A percentile compares a stretch with the other conserved stretches of the same genome.
Conservation (phyloP, 768 basidiomycete species). For the Boletus tylopilopsis region DNA sequence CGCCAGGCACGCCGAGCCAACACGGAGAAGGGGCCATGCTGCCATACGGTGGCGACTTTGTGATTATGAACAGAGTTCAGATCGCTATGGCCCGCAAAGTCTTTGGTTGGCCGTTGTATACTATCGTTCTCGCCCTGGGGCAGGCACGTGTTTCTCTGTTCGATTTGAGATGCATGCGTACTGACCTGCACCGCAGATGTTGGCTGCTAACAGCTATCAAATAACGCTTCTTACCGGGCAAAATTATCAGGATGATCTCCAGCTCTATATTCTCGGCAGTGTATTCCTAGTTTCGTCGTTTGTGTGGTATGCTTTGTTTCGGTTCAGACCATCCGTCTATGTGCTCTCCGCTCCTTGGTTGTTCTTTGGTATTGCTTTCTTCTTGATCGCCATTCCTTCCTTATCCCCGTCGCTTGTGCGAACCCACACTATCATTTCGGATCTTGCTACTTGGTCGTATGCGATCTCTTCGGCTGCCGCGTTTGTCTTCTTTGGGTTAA, state of each 20-base stretch:
- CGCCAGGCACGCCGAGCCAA: constrained; percentile 45
- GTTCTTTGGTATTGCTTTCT: constrained; percentile 88
- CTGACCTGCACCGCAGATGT: constrained; percentile 47
- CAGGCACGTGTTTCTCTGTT: constrained; percentile 48
- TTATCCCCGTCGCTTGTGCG: constrained; percentile 53
- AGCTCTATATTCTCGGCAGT: constrained; percentile 87
- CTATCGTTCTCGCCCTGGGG: constrained; percentile 81
- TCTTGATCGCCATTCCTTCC: constrained; percentile 87
- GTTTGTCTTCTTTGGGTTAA: constrained; percentile 91
- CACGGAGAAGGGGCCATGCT: constrained; percentile 45
- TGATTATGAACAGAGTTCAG: constrained; percentile 81
- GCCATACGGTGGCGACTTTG: constrained; percentile 54
- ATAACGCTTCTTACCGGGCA: constrained; percentile 86
- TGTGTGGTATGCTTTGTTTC: constrained; percentile 89
- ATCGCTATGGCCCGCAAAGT: constrained; percentile 79
- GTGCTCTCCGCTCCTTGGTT: constrained; percentile 86
- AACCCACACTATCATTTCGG: constrained; percentile 65
- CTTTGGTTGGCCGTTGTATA: constrained; percentile 87
- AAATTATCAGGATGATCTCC: constrained; percentile 75
- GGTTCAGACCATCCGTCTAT: constrained; percentile 83
- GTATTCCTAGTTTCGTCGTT: constrained; percentile 84
- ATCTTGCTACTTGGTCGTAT: constrained; percentile 86
- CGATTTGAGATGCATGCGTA: not conserved
- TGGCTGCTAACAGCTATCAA: constrained; percentile 92
- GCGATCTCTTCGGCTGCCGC: constrained; percentile 90